A percentile compares a stretch with the other conserved stretches of the same genome.
phyloP scores from a whole-genome alignment of 495 filamentous ascomycete genomes.

The Bacidia rubella region DNA sequence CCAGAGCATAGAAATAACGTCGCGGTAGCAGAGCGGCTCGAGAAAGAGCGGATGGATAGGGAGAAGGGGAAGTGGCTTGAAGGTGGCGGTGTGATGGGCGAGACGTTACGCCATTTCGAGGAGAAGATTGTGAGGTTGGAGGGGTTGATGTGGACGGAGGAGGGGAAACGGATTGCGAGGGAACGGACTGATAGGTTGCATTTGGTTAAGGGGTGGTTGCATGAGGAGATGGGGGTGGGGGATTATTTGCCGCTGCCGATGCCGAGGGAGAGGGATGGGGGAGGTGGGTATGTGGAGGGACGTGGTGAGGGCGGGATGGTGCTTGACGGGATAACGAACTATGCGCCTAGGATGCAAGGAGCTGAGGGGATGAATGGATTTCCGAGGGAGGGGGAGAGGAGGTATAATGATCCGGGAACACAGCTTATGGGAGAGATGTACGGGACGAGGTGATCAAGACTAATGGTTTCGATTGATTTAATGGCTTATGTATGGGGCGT shows the following conservation, averaged over 20 bases:
- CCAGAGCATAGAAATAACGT: background rate
- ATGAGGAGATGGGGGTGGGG: constrained; percentile 6
- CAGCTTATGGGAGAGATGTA: constrained; percentile 6
- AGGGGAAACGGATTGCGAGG: constrained; percentile 42
- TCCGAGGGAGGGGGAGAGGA: background rate
- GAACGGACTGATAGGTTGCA: constrained; percentile 41
- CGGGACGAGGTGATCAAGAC: background rate
- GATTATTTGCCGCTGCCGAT: background rate
- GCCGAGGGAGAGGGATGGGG: background rate
- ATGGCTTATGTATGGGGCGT: too few species aligned
- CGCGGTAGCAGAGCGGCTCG: background rate
- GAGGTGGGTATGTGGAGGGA: background rate
- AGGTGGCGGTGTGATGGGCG: constrained; percentile 25
- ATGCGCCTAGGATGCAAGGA: background rate
- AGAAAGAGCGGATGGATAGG: constrained; percentile 5
- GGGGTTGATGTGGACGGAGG: constrained; percentile 55
- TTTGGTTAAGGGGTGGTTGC: constrained; percentile 49
- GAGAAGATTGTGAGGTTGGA: constrained; percentile 53
- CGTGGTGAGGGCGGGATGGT: too few species aligned
- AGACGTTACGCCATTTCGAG: constrained; percentile 47
- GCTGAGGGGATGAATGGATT: background rate
- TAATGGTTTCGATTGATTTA: too few species aligned
- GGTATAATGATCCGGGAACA: background rate
- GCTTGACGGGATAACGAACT: background rate
- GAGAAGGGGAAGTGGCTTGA: background rate